These are phyloP conservation scores for Apophysomyces ossiformis DNA, from an alignment of 371 early-diverging fungal genomes.

Conservation along the genomic window DNA sequence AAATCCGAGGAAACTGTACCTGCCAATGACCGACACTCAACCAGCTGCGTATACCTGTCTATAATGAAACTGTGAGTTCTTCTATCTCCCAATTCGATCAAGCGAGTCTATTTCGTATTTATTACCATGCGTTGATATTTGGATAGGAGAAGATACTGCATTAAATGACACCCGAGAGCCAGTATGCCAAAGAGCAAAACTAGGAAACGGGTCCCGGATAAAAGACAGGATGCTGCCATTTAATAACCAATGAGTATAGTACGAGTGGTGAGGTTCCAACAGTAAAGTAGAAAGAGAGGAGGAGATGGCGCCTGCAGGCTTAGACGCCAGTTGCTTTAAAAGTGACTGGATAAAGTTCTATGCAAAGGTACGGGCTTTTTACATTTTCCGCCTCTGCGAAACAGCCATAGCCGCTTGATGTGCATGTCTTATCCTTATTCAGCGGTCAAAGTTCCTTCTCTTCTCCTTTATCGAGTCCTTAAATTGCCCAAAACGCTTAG, in stretches of 20 bases:
- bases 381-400: background rate
- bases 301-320: background rate
- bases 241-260: background rate
- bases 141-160: background rate
- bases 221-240: background rate
- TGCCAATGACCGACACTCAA: background rate
- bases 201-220: background rate
- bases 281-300: background rate
- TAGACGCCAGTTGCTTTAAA: background rate
- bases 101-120: background rate
- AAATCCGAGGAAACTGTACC: background rate
- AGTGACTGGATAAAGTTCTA: background rate
- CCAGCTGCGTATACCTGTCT: conserved; percentile 8
- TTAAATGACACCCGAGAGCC: background rate
- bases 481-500: too few species aligned
- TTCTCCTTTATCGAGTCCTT: too few species aligned
- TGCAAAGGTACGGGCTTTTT: background rate
- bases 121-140: background rate
- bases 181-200: background rate
- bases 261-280: background rate
- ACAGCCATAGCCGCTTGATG: background rate
- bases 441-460: too few species aligned
- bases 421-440: background rate
- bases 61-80: background rate
- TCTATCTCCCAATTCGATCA: background rate